A percentile compares a stretch with the other conserved stretches of the same genome.
These are phyloP conservation scores for Eleusine indica DNA, from an alignment of 176 grass and related monocot genomes.

Conservation along the genomic window DNA sequence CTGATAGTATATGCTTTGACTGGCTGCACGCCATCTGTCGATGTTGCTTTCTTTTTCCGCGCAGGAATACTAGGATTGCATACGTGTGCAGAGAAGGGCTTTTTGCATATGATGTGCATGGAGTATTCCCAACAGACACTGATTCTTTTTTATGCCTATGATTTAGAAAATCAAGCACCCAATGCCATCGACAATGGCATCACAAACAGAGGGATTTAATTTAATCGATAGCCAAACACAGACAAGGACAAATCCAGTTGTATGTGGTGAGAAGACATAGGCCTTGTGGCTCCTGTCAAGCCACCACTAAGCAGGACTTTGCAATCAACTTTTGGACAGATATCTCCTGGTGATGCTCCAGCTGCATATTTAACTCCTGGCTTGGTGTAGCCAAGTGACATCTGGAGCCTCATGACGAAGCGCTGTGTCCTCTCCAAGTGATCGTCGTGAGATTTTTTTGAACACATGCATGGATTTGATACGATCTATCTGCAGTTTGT, in stretches of 20 bases:
- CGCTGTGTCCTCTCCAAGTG: background rate
- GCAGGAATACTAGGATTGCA: constrained; percentile 26
- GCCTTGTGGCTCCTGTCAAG: constrained; percentile 48
- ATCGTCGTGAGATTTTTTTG: constrained; percentile 16
- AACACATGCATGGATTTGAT: constrained; percentile 38
- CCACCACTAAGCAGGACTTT: constrained; percentile 38
- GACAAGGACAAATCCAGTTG: constrained; percentile 25
- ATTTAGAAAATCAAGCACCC: constrained; percentile 34
- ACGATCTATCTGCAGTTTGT: constrained; percentile 47
- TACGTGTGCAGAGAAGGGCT: constrained; percentile 7
- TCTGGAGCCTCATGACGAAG: constrained; percentile 21
- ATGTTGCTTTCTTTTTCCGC: background rate
- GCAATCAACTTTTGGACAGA: constrained; percentile 23
- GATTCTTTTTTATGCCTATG: constrained; percentile 1
- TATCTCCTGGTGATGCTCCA: constrained; percentile 52
- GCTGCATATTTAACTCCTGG: constrained; percentile 31
- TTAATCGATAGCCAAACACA: constrained; percentile 26
- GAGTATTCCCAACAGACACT: constrained; percentile 31
- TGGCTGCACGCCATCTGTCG: constrained; percentile 28
- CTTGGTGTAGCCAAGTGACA: constrained; percentile 26
- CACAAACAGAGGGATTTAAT: background rate
- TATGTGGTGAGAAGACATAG: constrained; percentile 38
- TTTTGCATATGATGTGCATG: constrained; percentile 41
- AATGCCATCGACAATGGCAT: constrained; percentile 36
- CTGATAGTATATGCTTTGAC: background rate